These are phyloP conservation scores for Actinomortierella ambigua DNA, from an alignment of 371 early-diverging fungal species.

Conservation along the genomic window DNA sequence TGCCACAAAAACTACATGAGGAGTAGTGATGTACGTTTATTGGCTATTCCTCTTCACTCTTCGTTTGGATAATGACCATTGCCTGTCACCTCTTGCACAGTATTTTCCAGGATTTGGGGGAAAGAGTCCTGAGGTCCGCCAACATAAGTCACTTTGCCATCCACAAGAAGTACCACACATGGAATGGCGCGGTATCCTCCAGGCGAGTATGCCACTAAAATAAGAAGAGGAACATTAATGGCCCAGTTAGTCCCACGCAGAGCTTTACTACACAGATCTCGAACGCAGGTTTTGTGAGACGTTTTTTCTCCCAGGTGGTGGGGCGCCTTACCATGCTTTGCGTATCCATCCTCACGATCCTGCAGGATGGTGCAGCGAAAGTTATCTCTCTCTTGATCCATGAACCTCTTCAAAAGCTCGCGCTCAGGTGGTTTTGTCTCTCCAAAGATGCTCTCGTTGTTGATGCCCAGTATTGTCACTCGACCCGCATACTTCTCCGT, in stretches of 20 bases:
- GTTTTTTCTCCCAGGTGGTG: too few species aligned
- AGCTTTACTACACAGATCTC: too few species aligned
- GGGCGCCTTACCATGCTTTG: constrained; percentile 27
- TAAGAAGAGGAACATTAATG: background rate
- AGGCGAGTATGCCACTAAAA: constrained; percentile 25
- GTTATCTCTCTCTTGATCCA: constrained; percentile 17
- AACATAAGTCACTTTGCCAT: constrained; percentile 34
- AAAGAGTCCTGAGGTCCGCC: constrained; percentile 35
- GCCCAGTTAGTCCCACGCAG: constrained; percentile 2
- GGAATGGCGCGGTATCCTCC: constrained; percentile 40
- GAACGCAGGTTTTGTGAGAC: too few species aligned
- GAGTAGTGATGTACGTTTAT: too few species aligned
- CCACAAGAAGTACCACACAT: constrained; percentile 27
- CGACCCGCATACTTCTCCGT: constrained; percentile 28
- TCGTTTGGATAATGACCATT: too few species aligned
- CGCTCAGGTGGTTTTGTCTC: constrained; percentile 17
- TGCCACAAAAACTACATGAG: too few species aligned
- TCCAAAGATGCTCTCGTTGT: constrained; percentile 44
- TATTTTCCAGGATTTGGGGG: constrained; percentile 20
- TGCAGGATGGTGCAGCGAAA: constrained; percentile 35
- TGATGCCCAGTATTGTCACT: constrained; percentile 32
- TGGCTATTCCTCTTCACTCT: too few species aligned
- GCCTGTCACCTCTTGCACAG: constrained; percentile 1
- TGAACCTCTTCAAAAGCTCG: constrained; percentile 15
- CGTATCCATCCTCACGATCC: constrained; percentile 33